Percentiles rank a stretch among this genome's conserved stretches.
Evolutionary conservation across 805 yeast species (phyloP).

Genomic region (Nakazawaea holstii): DNA sequence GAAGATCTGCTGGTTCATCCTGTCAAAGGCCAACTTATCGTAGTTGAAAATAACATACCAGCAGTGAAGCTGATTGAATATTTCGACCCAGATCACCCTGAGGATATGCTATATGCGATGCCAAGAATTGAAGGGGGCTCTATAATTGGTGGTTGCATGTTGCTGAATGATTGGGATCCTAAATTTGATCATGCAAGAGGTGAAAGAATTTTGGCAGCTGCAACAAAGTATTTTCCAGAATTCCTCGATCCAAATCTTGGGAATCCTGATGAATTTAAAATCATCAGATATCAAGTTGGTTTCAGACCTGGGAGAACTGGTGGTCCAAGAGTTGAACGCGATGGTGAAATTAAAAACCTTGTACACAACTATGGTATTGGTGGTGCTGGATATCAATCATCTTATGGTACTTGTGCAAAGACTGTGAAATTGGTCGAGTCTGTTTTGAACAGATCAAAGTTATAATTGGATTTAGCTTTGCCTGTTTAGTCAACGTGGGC

Average conservation of each 20-base stretch:
- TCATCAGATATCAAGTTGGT: constrained; percentile 54
- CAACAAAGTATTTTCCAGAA: constrained; percentile 45
- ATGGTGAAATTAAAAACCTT: constrained; percentile 20
- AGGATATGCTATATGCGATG: constrained; percentile 53
- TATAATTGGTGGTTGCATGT: constrained; percentile 62
- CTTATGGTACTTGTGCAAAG: constrained; percentile 53
- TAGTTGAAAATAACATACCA: constrained; percentile 39
- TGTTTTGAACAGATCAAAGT: constrained; percentile 16
- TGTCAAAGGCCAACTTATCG: constrained; percentile 54
- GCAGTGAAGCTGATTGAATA: constrained; percentile 28
- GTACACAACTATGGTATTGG: constrained; percentile 64
- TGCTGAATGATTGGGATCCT: constrained; percentile 31
- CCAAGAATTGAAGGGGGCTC: constrained; percentile 75
- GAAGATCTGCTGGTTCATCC: constrained; percentile 41
- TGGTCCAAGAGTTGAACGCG: constrained; percentile 43
- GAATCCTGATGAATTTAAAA: constrained; percentile 34
- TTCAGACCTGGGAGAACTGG: constrained; percentile 61
- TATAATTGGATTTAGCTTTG: constrained; percentile 8
- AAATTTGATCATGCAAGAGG: constrained; percentile 46
- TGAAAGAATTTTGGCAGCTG: constrained; percentile 36
- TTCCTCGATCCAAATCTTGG: constrained; percentile 29
- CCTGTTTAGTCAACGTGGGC: not conserved
- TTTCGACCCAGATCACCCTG: constrained; percentile 30
- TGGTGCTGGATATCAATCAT: constrained; percentile 69
- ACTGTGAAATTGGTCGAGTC: constrained; percentile 29